phyloP scores from a whole-genome alignment of 495 filamentous ascomycete genomes.

The Sordaria brevicollis region DNA sequence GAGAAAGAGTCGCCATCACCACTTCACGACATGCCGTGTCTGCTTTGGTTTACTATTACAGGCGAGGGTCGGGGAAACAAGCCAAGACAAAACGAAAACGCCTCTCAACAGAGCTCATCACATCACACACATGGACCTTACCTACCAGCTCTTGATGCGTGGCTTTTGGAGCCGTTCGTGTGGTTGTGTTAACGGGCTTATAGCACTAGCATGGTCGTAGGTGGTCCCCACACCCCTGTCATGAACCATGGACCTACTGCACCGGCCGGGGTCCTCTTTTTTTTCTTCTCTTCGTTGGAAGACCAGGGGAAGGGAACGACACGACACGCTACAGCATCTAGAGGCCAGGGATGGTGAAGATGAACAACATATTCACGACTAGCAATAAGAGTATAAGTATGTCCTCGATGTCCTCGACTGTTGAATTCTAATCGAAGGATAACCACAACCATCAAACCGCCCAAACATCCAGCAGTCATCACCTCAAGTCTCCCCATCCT shows the following conservation, averaged over 20 bases:
- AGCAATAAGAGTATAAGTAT: constrained; percentile 13
- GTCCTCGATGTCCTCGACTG: constrained; percentile 5
- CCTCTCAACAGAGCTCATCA: background rate
- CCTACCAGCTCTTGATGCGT: background rate
- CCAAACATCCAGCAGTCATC: background rate
- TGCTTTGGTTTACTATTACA: background rate
- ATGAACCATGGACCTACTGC: background rate
- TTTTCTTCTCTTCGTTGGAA: background rate
- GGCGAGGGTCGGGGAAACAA: background rate
- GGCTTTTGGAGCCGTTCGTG: background rate
- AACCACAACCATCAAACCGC: background rate
- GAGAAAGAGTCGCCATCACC: background rate
- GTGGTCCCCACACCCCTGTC: background rate
- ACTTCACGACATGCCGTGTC: background rate
- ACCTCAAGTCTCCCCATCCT: background rate
- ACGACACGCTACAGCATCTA: background rate
- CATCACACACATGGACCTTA: background rate
- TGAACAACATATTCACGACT: background rate
- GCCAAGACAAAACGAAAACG: background rate
- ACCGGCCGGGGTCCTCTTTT: background rate
- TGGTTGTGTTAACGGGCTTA: background rate
- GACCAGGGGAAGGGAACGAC: background rate
- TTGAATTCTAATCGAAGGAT: background rate
- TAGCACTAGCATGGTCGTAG: background rate
- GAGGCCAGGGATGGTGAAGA: background rate